phyloP scores from a whole-genome alignment of 345 rosid species.

The Bruguiera sexangula region DNA sequence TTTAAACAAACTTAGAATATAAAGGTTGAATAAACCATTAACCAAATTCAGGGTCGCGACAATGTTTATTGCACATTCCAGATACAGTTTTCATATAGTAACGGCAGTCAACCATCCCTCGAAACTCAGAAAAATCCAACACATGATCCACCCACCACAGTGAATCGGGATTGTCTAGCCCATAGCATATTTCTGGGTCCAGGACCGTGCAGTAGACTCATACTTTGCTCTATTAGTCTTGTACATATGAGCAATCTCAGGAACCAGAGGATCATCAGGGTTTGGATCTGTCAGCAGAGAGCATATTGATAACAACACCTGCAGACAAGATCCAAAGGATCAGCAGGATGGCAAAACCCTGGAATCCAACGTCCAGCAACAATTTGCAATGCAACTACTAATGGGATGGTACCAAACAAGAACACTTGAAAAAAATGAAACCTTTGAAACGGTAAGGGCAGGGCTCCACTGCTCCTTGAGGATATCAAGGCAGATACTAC shows the following conservation, averaged over 20 bases:
- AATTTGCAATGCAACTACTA: too few relatives aligned
- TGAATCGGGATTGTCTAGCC: background rate
- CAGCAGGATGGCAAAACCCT: background rate
- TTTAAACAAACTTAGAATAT: too few relatives aligned
- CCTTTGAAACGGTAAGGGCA: conserved; percentile 23
- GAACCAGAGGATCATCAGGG: conserved; percentile 36
- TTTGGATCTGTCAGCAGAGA: conserved; percentile 37
- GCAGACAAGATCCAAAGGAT: background rate
- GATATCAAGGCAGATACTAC: conserved; percentile 21
- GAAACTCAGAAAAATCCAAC: background rate
- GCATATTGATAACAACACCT: conserved; percentile 38
- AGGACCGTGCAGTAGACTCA: conserved; percentile 27
- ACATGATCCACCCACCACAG: background rate
- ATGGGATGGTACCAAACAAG: background rate
- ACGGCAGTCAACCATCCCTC: background rate
- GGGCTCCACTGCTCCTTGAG: conserved; percentile 26
- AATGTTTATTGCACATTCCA: too few relatives aligned
- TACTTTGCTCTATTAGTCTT: conserved; percentile 31
- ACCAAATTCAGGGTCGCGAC: too few relatives aligned
- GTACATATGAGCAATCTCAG: conserved; percentile 34
- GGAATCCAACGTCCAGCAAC: too few relatives aligned
- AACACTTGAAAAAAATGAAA: background rate
- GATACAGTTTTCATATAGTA: background rate
- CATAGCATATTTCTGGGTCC: conserved; percentile 42
- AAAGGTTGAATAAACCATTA: too few relatives aligned